Evolutionary conservation across 331 rosid genomes (phyloP).

Genomic region (Spiraea crenata): DNA sequence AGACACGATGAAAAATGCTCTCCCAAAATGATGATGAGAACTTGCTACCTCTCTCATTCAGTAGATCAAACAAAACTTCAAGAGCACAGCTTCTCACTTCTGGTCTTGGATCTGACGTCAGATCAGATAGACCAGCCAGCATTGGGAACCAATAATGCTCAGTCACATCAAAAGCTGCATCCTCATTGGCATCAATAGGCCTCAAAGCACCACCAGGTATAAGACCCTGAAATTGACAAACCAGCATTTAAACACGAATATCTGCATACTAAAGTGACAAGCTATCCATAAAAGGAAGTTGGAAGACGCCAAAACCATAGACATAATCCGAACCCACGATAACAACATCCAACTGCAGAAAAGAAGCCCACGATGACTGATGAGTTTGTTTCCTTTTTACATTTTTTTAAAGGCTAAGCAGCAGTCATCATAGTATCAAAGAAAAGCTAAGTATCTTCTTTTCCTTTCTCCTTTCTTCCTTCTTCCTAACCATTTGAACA

Average conservation of each 20-base stretch:
- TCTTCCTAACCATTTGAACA: conserved; percentile 11
- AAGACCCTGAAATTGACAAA: conserved; percentile 64
- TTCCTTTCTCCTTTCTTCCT: background rate
- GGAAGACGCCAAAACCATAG: background rate
- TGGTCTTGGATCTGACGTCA: conserved; percentile 88
- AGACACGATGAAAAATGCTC: conserved; percentile 92
- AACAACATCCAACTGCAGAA: background rate
- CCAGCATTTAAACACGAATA: conserved; percentile 7
- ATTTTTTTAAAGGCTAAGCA: background rate
- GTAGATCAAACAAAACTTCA: conserved; percentile 96
- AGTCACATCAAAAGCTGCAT: conserved; percentile 68
- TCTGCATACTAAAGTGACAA: conserved; percentile 3
- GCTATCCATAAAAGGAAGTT: background rate
- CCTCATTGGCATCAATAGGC: conserved; percentile 65
- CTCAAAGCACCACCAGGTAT: conserved; percentile 93
- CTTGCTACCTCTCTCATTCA: conserved; percentile 96
- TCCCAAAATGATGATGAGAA: conserved; percentile 94
- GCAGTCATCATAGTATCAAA: conserved; percentile 6
- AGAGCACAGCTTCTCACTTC: conserved; percentile 97
- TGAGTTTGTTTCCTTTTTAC: background rate
- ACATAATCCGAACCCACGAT: background rate
- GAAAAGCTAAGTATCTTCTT: background rate
- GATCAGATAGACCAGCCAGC: conserved; percentile 97
- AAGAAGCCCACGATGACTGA: conserved; percentile 3
- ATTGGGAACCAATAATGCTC: conserved; percentile 99